A percentile compares a stretch with the other conserved stretches of the same genome.
These are phyloP conservation scores for Monascus purpureus DNA, from an alignment of 495 filamentous ascomycete genomes.

Conservation along the genomic window DNA sequence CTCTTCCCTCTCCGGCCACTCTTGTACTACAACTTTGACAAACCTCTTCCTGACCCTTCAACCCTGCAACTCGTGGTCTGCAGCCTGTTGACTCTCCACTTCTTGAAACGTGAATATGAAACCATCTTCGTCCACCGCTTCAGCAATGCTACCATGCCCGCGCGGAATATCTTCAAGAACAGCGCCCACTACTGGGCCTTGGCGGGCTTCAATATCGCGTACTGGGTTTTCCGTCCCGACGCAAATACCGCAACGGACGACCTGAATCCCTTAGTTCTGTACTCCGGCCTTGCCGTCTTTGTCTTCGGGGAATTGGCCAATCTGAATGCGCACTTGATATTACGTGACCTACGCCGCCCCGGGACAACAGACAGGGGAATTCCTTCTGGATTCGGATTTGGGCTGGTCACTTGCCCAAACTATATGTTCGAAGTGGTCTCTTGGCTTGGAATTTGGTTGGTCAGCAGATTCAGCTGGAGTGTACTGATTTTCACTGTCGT, in stretches of 20 bases:
- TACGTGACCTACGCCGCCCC: constrained; percentile 60
- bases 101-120: constrained; percentile 90
- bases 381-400: constrained; percentile 75
- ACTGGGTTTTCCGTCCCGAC: constrained; percentile 69
- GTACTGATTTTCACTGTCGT: constrained; percentile 56
- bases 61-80: constrained; percentile 57
- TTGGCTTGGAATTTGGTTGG: constrained; percentile 64
- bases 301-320: constrained; percentile 66
- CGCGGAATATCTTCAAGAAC: constrained; percentile 79
- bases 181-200: constrained; percentile 80
- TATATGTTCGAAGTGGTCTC: constrained; percentile 85
- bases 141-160: constrained; percentile 85
- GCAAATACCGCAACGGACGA: constrained; percentile 37
- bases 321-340: constrained; percentile 58
- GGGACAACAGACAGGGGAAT: constrained; percentile 80
- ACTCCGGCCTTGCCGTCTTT: constrained; percentile 54
- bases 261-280: constrained; percentile 36
- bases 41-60: constrained; percentile 38
- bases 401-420: constrained; percentile 84
- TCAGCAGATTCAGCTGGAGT: constrained; percentile 62
- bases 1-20: constrained; percentile 56
- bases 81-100: constrained; percentile 61
- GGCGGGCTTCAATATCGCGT: constrained; percentile 67
- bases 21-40: constrained; percentile 49
- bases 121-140: constrained; percentile 93